Evolutionary conservation across 176 grass and related monocot species (phyloP).

Genomic region (Bonia amplexicaulis): DNA sequence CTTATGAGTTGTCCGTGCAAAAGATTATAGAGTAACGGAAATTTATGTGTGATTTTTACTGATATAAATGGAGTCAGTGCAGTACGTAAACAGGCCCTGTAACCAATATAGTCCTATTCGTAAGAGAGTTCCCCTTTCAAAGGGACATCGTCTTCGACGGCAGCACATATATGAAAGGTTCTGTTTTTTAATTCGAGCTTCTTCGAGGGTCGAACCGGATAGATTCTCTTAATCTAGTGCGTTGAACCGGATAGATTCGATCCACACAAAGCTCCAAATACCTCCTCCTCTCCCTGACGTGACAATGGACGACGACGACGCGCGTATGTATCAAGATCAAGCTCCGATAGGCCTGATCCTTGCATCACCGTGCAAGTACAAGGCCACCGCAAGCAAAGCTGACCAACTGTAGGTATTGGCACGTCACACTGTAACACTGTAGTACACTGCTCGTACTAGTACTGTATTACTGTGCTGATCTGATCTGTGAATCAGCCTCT

Average conservation of each 20-base stretch:
- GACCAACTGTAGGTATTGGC: not conserved
- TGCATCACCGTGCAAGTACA: not conserved
- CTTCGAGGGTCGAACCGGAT: no score
- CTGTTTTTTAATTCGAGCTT: no score
- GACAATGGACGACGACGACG: not conserved
- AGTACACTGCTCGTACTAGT: not conserved
- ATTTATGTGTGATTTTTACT: no score
- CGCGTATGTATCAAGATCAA: not conserved
- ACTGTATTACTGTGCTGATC: no score
- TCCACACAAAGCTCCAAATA: not conserved
- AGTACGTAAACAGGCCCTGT: no score
- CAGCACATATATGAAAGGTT: no score
- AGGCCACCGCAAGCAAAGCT: not conserved
- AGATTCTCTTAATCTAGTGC: not conserved
- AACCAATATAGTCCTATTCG: no score
- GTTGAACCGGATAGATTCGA: not conserved
- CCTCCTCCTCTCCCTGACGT: not conserved
- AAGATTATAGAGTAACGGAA: no score
- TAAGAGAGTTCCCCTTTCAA: no score
- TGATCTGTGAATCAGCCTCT: not conserved
- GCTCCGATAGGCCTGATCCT: not conserved
- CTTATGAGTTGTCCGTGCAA: no score
- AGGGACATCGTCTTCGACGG: no score
- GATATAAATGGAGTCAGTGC: no score
- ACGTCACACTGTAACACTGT: not conserved